Percentiles rank a stretch among this genome's conserved stretches.
Evolutionary conservation across 257 asterid species (phyloP).

Genomic region (Jacaranda copaia): DNA sequence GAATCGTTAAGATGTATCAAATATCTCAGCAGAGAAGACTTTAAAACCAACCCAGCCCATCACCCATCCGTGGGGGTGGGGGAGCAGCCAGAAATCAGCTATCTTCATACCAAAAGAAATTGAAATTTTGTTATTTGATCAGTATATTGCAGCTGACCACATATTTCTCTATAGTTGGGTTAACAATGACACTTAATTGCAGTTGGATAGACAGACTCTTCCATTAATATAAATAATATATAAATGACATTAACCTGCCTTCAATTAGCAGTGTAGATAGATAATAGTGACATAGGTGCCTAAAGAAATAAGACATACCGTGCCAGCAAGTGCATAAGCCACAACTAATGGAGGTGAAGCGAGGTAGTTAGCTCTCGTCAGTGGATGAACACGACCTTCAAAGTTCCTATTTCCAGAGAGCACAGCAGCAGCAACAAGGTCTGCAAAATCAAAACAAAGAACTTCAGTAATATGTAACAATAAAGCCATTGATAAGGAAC

Average conservation of each 20-base stretch:
- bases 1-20: not conserved
- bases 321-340: constrained; percentile 83
- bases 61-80: not conserved
- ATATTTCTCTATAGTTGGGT: not conserved
- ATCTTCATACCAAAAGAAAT: not conserved
- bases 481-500: not conserved
- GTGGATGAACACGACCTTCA: constrained; percentile 81
- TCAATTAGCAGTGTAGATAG: not conserved
- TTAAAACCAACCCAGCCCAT: constrained; percentile 21
- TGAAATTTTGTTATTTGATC: not conserved
- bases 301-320: constrained; percentile 46
- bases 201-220: not conserved
- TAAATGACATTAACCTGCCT: not conserved
- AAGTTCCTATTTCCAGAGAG: constrained; percentile 85
- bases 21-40: constrained; percentile 15
- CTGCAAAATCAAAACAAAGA: constrained; percentile 36
- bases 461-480: not conserved
- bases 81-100: no score
- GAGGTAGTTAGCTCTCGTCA: constrained; percentile 79
- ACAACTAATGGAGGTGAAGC: constrained; percentile 78
- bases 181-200: not conserved
- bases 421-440: constrained; percentile 75
- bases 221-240: not conserved
- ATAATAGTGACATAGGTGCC: not conserved
- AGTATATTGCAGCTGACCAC: constrained; percentile 8